Conservation (phyloP, 768 basidiomycete species). For the Lyophyllum semitale region DNA sequence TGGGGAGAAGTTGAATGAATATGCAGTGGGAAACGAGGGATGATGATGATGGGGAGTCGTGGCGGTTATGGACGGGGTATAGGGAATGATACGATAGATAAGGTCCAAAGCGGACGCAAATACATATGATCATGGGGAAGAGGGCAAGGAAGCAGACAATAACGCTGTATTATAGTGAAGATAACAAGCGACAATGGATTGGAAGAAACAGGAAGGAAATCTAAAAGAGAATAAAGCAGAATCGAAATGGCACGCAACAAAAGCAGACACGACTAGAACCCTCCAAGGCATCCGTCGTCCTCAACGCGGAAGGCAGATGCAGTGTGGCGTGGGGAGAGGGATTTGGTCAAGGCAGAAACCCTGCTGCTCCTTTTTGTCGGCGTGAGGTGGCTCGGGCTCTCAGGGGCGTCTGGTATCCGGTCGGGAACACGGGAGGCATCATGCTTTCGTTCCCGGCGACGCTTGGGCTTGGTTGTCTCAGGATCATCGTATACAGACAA, state of each 20-base stretch:
- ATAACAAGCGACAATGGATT: conserved; percentile 5
- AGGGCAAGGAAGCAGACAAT: neutral
- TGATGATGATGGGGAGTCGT: neutral
- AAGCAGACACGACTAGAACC: conserved; percentile 32
- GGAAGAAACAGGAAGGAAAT: neutral
- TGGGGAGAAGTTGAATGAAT: neutral
- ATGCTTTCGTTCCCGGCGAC: conserved; percentile 33
- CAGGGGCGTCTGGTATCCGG: conserved; percentile 37
- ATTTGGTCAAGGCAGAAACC: conserved; percentile 14
- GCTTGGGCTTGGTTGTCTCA: conserved; percentile 18
- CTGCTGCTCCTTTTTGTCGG: conserved; percentile 19
- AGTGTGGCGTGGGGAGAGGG: conserved; percentile 15
- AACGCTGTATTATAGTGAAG: conserved; percentile 2
- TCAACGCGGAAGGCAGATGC: conserved; percentile 26
- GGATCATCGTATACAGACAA: conserved; percentile 13
- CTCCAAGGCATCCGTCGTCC: conserved; percentile 46
- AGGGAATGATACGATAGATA: conserved; percentile 3
- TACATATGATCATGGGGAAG: neutral
- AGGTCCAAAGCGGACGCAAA: neutral
- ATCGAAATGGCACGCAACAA: neutral
- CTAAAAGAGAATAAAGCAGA: neutral
- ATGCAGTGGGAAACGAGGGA: neutral
- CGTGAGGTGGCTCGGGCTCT: conserved; percentile 7
- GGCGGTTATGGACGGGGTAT: conserved; percentile 1
- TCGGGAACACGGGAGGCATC: conserved; percentile 36